phyloP scores from a whole-genome alignment of 331 rosid genomes.

The Telfairia occidentalis region DNA sequence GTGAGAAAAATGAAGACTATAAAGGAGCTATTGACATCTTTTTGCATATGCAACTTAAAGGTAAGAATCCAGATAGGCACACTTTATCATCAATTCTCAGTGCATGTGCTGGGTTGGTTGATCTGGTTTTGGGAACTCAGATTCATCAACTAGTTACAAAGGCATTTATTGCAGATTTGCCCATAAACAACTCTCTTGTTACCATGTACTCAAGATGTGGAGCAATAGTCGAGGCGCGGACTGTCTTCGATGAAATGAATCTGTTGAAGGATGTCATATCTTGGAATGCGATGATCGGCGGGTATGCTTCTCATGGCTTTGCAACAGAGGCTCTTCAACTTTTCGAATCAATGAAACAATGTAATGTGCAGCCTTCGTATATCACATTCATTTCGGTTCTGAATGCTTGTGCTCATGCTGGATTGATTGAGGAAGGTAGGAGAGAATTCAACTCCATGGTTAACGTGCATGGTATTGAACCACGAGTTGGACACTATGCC shows the following conservation, averaged over 20 bases:
- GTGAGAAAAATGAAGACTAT: conserved; percentile 46
- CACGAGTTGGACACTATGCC: conserved; percentile 59
- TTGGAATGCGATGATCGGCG: conserved; percentile 83
- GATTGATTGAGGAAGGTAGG: conserved; percentile 63
- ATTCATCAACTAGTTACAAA: conserved; percentile 61
- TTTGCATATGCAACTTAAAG: conserved; percentile 47
- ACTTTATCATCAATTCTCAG: conserved; percentile 60
- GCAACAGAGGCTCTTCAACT: conserved; percentile 54
- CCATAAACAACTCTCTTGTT: conserved; percentile 61
- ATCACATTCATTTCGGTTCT: conserved; percentile 62
- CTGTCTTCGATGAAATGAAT: conserved; percentile 46
- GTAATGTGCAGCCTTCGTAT: conserved; percentile 45
- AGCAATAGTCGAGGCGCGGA: conserved; percentile 46
- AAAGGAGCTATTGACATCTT: conserved; percentile 43
- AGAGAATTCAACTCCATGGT: conserved; percentile 54
- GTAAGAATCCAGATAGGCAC: conserved; percentile 60
- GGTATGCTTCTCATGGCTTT: conserved; percentile 66
- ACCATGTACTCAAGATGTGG: conserved; percentile 86
- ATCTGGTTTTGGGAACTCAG: conserved; percentile 62
- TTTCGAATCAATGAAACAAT: conserved; percentile 44
- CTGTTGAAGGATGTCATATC: conserved; percentile 57
- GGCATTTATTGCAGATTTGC: conserved; percentile 49
- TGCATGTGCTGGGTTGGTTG: conserved; percentile 56
- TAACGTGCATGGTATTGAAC: conserved; percentile 34
- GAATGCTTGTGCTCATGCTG: conserved; percentile 62